Percentiles rank a stretch among this genome's conserved stretches.
These are phyloP conservation scores for Hyaloperonospora brassicae DNA, from an alignment of 352 stramenopile genomes.

Conservation along the genomic window DNA sequence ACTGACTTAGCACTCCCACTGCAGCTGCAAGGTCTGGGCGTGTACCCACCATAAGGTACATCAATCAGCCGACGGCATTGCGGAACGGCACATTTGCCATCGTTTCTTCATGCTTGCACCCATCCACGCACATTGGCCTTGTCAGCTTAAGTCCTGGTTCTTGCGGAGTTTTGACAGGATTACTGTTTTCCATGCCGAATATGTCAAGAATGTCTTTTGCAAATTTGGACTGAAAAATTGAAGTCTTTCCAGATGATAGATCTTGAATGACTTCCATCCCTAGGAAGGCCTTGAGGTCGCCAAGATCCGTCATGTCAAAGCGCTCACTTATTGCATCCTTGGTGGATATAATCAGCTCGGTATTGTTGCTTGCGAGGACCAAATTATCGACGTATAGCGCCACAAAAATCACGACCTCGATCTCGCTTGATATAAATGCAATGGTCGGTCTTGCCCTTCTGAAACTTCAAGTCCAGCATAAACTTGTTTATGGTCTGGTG, in stretches of 20 bases:
- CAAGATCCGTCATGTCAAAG: neutral
- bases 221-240: neutral
- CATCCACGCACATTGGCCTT: neutral
- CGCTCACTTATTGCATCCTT: neutral
- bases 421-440: too few relatives aligned
- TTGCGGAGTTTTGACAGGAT: neutral
- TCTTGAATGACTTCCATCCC: neutral
- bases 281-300: neutral
- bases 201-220: neutral
- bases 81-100: conserved; percentile 1
- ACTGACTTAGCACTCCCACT: conserved; percentile 4
- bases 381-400: neutral
- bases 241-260: neutral
- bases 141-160: neutral
- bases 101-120: conserved; percentile 1
- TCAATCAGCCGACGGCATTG: neutral
- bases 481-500: too few relatives aligned
- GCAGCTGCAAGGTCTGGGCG: neutral
- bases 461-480: neutral
- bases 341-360: neutral
- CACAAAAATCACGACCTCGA: too few relatives aligned
- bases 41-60: conserved; percentile 4
- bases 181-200: neutral
- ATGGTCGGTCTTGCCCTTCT: too few relatives aligned
- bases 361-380: neutral